Conservation (phyloP, 2,329 filamentous ascomycete species). For the Volutella citrinella region DNA sequence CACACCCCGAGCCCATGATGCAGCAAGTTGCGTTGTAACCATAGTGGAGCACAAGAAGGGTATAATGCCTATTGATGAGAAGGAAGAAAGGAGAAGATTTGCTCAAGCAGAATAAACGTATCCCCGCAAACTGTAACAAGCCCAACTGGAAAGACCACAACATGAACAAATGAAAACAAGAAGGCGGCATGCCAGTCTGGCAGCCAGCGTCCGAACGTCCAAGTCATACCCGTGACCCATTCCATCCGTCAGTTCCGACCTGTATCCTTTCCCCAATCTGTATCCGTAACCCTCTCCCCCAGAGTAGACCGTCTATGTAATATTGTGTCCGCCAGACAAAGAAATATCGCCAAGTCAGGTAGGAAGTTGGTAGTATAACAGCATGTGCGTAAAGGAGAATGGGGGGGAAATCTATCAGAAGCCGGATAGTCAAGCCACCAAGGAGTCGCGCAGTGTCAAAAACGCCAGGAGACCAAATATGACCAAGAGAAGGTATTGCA, state of each 20-base stretch:
- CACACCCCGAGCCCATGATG: slow-evolving; percentile 1
- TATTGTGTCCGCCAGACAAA: slow-evolving; percentile 9
- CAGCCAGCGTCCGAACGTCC: slow-evolving; percentile 12
- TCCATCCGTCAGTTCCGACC: too few species aligned
- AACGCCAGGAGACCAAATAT: too few species aligned
- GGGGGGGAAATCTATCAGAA: background rate
- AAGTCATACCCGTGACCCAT: slow-evolving; percentile 3
- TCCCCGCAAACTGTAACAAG: slow-evolving; percentile 12
- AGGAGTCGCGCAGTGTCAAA: too few species aligned
- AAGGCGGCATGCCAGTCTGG: slow-evolving; percentile 17
- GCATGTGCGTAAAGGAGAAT: slow-evolving; percentile 8
- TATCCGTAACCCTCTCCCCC: slow-evolving; percentile 18
- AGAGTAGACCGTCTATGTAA: slow-evolving; percentile 19
- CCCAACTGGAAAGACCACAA: slow-evolving; percentile 9
- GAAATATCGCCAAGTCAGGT: slow-evolving; percentile 6
- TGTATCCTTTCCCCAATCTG: slow-evolving; percentile 8
- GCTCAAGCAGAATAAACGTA: slow-evolving; percentile 12
- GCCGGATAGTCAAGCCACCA: too few species aligned
- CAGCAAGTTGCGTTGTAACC: slow-evolving; percentile 3
- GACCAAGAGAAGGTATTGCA: too few species aligned
- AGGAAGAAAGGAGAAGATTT: slow-evolving; percentile 11
- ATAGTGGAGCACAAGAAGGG: slow-evolving; percentile 26
- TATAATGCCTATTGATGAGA: slow-evolving; percentile 30
- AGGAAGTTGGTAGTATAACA: slow-evolving; percentile 1
- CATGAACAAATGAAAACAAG: slow-evolving; percentile 9